Percentiles rank a stretch among this genome's conserved stretches.
Evolutionary conservation across 225 moss, liverwort and hornwort genomes (phyloP).

Genomic region (Thuidium tamariscinum): DNA sequence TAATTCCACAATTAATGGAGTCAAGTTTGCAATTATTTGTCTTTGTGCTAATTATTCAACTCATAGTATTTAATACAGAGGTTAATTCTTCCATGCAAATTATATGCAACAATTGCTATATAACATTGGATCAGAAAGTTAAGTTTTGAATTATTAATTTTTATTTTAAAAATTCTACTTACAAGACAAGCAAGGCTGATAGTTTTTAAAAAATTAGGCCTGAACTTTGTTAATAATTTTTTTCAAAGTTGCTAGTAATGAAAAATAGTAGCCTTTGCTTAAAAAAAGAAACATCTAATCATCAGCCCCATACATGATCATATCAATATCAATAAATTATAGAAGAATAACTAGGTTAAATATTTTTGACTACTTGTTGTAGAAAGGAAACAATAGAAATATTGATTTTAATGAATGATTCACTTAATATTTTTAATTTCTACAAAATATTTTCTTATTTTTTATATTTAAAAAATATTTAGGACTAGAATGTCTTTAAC

Average conservation of each 20-base stretch:
- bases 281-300: neutral
- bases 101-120: rapidly evolving
- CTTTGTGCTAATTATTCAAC: neutral
- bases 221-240: neutral
- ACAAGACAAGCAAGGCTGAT: neutral
- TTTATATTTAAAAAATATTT: neutral
- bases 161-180: neutral
- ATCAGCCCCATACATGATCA: neutral
- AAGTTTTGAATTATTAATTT: neutral
- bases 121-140: neutral
- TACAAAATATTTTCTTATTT: neutral
- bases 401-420: neutral
- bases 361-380: neutral
- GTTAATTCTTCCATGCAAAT: neutral
- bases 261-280: neutral
- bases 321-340: no score
- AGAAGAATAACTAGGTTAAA: neutral
- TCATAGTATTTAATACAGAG: neutral
- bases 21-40: neutral
- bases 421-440: neutral
- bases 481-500: neutral
- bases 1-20: neutral
- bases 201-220: neutral
- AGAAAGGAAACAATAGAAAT: neutral
- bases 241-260: neutral